phyloP scores from a whole-genome alignment of 129 eudicot genomes.

The Centrapalus pauciflorus region DNA sequence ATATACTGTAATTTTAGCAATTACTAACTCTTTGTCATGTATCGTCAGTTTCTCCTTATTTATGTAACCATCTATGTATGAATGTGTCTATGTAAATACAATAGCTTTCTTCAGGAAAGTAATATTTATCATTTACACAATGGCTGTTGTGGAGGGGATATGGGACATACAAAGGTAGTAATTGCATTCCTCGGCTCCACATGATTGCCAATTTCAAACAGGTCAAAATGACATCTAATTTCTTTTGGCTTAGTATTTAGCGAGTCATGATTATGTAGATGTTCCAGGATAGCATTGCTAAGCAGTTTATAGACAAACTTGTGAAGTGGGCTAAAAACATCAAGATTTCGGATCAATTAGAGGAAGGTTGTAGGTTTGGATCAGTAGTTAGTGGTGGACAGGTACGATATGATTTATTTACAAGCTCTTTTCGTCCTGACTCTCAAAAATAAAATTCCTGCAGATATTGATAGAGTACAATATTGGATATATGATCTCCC shows the following conservation, averaged over 20 bases:
- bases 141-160: too few relatives aligned
- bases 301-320: constrained; percentile 70
- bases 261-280: constrained; percentile 4
- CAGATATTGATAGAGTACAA: too few relatives aligned
- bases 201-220: neutral
- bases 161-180: too few relatives aligned
- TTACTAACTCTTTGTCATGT: neutral
- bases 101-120: too few relatives aligned
- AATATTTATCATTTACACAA: too few relatives aligned
- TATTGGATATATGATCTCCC: too few relatives aligned
- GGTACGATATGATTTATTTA: constrained; percentile 33
- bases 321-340: constrained; percentile 86
- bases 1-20: neutral
- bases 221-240: neutral
- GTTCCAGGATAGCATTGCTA: constrained; percentile 82
- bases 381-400: constrained; percentile 91
- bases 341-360: constrained; percentile 85
- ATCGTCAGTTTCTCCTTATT: too few relatives aligned
- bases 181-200: neutral
- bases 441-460: neutral
- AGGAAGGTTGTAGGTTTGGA: constrained; percentile 96
- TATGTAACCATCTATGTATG: too few relatives aligned
- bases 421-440: neutral
- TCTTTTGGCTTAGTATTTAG: neutral
- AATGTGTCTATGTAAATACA: too few relatives aligned